Evolutionary conservation across 331 rosid genomes (phyloP).

Genomic region (Malus hybrid): DNA sequence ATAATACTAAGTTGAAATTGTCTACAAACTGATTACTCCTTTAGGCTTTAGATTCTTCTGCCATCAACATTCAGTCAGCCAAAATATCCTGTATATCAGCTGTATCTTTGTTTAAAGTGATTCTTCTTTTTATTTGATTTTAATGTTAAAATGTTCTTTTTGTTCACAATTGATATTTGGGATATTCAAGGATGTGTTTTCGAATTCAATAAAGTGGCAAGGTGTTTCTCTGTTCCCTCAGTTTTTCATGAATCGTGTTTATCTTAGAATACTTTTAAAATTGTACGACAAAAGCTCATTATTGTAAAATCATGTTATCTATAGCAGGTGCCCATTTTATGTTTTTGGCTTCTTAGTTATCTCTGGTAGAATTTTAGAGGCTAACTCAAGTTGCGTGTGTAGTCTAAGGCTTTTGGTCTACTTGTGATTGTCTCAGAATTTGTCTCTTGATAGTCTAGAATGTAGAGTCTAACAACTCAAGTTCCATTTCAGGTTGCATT

Average conservation of each 20-base stretch:
- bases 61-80: neutral
- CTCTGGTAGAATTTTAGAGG: neutral
- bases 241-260: neutral
- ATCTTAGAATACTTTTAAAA: neutral
- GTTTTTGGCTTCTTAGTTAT: no score
- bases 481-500: conserved; percentile 68
- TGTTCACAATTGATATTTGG: neutral
- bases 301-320: neutral
- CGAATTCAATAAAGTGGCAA: neutral
- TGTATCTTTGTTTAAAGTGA: neutral
- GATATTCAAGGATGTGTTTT: neutral
- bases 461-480: neutral
- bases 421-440: no score
- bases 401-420: no score
- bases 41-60: neutral
- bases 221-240: no score
- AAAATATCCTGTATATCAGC: no score
- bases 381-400: neutral
- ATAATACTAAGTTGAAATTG: no score
- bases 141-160: no score
- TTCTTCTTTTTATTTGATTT: no score
- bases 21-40: no score
- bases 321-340: no score
- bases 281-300: neutral
- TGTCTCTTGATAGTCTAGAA: neutral